Evolutionary conservation across 495 filamentous ascomycete species (phyloP), one percentile per base, ranked within the genome.

Genomic region (Lichenothelia convexa): DNA sequence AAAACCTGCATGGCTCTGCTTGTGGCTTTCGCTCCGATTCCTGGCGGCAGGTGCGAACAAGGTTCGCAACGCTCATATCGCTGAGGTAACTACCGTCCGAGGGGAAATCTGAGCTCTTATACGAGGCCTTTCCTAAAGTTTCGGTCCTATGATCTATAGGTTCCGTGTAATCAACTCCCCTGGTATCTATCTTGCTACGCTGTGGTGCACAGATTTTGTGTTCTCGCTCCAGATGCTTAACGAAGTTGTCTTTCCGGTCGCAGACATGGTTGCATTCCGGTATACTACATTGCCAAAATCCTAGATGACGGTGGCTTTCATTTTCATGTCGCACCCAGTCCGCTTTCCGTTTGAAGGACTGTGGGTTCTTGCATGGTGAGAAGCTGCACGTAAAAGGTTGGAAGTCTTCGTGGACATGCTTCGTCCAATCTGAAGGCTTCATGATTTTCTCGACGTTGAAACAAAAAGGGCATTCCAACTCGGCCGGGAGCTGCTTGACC

Each of bases 301-400:
- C 87, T 5, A 93, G 62, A 34, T 92, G 82, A 21, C 87, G 73
- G 51, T 95, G 87, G 38, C 78, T 73, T 56, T 95, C 87, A 46
- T 83, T 93, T 54, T 95, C 87, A 46, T 95, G 87, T 21, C 87
- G 68, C 18, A 95, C 85, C 87, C 87, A 95, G 51, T 95, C 87
- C 13, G 87, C 87, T 57, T 95, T 95, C 27, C 87, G 70, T 57
- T 95, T 95, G 63, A 94, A 95, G 17, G 83, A 87, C 55, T 92
- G 93, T 18, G 84, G 78, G 35, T 93, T 85, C 20, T 63, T 69
- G 56, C 87, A 95, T 18, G 73, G 60, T 9, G 74, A 68, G 56
- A 89, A 93, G 0, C 84, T 95, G 57, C 87, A 95, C 6, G 84
- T 93, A 47, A 93, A 95, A 3, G 87, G 87, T 50, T 91, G 80